Base-by-base conservation (phyloP, 1,284 basidiomycete species). In the Trametes pubescens region DNA sequence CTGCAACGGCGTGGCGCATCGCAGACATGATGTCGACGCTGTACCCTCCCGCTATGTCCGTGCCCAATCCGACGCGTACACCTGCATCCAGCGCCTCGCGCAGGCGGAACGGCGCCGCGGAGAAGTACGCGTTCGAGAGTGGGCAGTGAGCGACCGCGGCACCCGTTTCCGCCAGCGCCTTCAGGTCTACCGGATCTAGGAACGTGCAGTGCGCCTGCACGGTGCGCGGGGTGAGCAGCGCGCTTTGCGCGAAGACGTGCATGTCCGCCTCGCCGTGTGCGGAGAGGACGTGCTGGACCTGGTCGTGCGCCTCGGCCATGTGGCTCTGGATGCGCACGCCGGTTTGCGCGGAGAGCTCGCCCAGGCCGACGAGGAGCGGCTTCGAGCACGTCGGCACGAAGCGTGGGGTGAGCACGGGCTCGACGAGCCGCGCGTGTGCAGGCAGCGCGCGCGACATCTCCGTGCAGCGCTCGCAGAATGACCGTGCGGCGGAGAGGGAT, bases 131-230 rank as follows among this genome's bases (percentile, higher is more conserved):
- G 71, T 95, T 95, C 0, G 92, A 94, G 13, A 95, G 81, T 0
- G 93, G 94, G 73, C 94, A 96, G 69, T 94, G 92, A 0, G 93
- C 92, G 26, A 95, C 81, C 1, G 91, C 82, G 0, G 88, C 85
- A 8, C 87, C 85, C 37, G 75, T 76, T 4, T 71, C 69, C 1
- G 80, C 78, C 11, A 95, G 78, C n/a, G 80, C 81, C 0, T 77
- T 70, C 16, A 93, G 80, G 29, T 86, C 81, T 0, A 81, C 75
- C 0, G 76, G 64, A 22, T 79, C 75, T 26, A 94, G 82, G 76
- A 90, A 93, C 1, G 94, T 95, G 76, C 94, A 95, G 73, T 95
- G 93, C 0, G 93, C 93, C 80, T 94, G 92, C 13, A 95, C 76
- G 0, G 91, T 90, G 11, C 83, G 81, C 1, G 81, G 73, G 0